phyloP scores from a whole-genome alignment of 2,329 filamentous ascomycete species.

The Leptographium radiaticola region DNA sequence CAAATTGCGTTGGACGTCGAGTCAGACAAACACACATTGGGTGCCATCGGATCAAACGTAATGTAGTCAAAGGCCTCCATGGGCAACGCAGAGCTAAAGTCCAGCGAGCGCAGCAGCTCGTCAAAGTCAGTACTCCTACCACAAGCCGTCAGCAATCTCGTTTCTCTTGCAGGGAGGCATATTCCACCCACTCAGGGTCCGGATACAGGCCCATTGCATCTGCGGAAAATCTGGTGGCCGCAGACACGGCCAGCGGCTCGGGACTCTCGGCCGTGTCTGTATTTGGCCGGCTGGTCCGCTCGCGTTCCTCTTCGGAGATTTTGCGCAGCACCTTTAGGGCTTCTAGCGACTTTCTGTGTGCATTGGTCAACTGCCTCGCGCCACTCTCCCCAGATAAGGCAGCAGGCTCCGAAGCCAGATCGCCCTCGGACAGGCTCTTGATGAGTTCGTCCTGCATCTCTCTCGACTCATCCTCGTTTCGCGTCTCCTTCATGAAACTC shows the following conservation, averaged over 20 bases:
- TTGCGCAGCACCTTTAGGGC: background rate
- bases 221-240: background rate
- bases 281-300: background rate
- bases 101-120: background rate
- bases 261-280: background rate
- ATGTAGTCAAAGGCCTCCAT: conserved; percentile 1
- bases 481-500: background rate
- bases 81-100: background rate
- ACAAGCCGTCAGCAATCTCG: background rate
- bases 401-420: background rate
- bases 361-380: background rate
- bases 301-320: background rate
- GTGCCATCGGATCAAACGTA: background rate
- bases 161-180: background rate
- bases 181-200: background rate
- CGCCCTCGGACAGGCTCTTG: background rate
- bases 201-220: background rate
- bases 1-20: too few species aligned
- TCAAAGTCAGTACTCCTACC: background rate
- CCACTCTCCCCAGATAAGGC: background rate
- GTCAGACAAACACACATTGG: background rate
- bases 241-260: background rate
- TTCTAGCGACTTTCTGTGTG: background rate
- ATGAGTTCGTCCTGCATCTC: background rate
- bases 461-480: background rate